A percentile compares a stretch with the other conserved stretches of the same genome.
phyloP scores from a whole-genome alignment of 2,329 filamentous ascomycete species.

The Sclerotinia subarctica region DNA sequence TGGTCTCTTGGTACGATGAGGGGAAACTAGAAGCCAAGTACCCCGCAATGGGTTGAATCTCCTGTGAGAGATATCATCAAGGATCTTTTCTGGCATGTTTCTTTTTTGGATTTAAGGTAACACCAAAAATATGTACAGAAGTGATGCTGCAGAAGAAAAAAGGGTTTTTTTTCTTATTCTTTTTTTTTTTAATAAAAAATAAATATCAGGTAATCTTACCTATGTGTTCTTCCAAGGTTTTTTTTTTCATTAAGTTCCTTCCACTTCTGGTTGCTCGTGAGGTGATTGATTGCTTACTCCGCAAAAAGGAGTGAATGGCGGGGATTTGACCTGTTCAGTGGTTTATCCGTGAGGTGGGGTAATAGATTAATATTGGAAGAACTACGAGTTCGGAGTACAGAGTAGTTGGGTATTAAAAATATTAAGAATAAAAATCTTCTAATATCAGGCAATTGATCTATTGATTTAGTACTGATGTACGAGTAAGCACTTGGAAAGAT shows the following conservation, averaged over 20 bases:
- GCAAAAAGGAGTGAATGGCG: constrained; percentile 1
- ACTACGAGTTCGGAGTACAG: too few relatives aligned
- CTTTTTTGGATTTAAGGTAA: neutral
- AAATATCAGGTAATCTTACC: neutral
- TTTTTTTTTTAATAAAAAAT: neutral
- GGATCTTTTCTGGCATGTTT: constrained; percentile 67
- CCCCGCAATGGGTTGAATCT: constrained; percentile 89
- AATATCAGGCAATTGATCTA: neutral
- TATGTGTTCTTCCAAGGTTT: neutral
- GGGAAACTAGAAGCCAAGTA: constrained; percentile 90
- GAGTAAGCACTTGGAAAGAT: neutral
- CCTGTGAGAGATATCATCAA: constrained; percentile 95
- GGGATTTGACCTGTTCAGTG: neutral
- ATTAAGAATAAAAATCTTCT: too few relatives aligned
- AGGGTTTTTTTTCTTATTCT: neutral
- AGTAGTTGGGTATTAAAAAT: too few relatives aligned
- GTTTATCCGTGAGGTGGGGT: constrained; percentile 12
- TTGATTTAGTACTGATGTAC: neutral
- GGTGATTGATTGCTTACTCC: neutral
- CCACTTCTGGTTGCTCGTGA: constrained; percentile 1
- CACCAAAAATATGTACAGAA: neutral
- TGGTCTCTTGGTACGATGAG: constrained; percentile 91
- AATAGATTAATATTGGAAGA: too few relatives aligned
- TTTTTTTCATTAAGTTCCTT: neutral
- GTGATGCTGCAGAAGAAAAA: neutral